These are phyloP conservation scores for Nitzschia sp. DNA, from an alignment of 108 stramenopile species.

Conservation along the genomic window DNA sequence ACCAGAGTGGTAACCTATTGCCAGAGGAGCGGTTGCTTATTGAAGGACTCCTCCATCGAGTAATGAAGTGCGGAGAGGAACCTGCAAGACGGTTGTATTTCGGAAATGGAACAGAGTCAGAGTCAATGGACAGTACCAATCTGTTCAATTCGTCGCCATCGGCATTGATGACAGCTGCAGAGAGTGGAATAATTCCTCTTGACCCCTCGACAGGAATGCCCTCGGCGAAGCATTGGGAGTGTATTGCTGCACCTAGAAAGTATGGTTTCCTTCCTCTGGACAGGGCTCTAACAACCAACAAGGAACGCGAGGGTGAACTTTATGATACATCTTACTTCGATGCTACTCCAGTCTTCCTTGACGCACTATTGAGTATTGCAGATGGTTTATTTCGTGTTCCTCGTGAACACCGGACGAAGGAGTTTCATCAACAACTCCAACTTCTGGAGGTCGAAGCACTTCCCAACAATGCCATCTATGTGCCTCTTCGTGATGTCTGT, in stretches of 20 bases:
- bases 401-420: slow-evolving; percentile 51
- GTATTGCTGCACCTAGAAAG: slow-evolving; percentile 47
- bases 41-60: slow-evolving; percentile 59
- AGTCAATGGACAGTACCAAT: not conserved
- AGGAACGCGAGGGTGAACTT: slow-evolving; percentile 7
- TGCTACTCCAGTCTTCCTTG: slow-evolving; percentile 71
- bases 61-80: slow-evolving; percentile 65
- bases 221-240: slow-evolving; percentile 60
- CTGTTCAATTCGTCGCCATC: slow-evolving; percentile 38
- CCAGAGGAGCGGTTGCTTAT: slow-evolving; percentile 74
- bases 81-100: slow-evolving; percentile 59
- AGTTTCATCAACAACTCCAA: slow-evolving; percentile 53
- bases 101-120: slow-evolving; percentile 29
- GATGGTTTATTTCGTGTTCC: slow-evolving; percentile 65
- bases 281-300: slow-evolving; percentile 23
- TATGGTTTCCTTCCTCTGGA: slow-evolving; percentile 64
- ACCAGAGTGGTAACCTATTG: slow-evolving; percentile 43
- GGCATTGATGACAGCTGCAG: slow-evolving; percentile 45
- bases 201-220: slow-evolving; percentile 63
- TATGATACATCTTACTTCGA: slow-evolving; percentile 60
- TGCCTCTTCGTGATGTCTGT: slow-evolving; percentile 68
- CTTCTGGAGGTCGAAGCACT: slow-evolving; percentile 68
- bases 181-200: slow-evolving; percentile 59
- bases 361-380: slow-evolving; percentile 72
- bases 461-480: slow-evolving; percentile 80